Evolutionary conservation across 345 rosid genomes (phyloP).

Genomic region (Eucalyptus pauciflora): DNA sequence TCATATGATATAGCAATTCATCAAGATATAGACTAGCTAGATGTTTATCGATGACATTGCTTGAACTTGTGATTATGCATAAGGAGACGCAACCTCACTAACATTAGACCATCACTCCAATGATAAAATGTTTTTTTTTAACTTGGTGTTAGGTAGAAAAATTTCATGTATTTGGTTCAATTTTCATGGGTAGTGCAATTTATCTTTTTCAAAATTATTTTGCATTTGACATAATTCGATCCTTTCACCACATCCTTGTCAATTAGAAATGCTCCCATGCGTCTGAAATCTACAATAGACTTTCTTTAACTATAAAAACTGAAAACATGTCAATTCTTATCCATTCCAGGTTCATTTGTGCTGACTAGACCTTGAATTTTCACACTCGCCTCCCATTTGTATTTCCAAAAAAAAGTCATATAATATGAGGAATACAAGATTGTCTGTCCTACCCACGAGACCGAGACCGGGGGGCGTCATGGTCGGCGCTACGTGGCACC

Average conservation of each 20-base stretch:
- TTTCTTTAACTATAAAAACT: neutral
- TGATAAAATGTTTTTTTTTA: neutral
- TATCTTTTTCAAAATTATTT: neutral
- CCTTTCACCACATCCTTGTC: neutral
- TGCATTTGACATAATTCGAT: neutral
- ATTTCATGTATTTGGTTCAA: neutral
- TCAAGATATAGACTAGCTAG: neutral
- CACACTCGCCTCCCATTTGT: neutral
- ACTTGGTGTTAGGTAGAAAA: neutral
- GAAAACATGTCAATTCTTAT: neutral
- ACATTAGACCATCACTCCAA: neutral
- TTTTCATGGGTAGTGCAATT: neutral
- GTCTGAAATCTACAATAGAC: neutral
- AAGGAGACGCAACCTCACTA: neutral
- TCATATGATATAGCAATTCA: neutral
- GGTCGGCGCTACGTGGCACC: slow-evolving; percentile 1
- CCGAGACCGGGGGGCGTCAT: neutral
- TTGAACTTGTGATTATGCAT: neutral
- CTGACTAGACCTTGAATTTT: neutral
- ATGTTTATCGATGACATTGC: neutral
- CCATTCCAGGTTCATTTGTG: neutral
- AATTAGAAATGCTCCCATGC: neutral
- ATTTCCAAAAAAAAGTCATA: neutral
- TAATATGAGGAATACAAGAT: neutral
- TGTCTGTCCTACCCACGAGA: neutral